A percentile compares a stretch with the other conserved stretches of the same genome.
Conservation (phyloP, 1,139 yeast species). For the Candida gigantensis region DNA sequence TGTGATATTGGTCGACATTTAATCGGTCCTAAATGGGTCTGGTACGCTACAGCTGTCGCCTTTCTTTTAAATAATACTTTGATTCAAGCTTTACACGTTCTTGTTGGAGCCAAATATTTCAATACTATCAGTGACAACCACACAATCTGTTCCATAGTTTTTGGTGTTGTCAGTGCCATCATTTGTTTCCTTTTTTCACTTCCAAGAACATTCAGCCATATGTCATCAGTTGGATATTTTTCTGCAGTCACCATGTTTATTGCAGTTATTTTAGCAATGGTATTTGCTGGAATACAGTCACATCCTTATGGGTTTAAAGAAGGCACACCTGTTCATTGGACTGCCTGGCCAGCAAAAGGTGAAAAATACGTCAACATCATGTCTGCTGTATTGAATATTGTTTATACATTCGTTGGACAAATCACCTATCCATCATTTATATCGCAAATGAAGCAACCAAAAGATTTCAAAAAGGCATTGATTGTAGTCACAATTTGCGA, state of each 20-base stretch:
- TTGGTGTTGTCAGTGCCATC: slow-evolving; percentile 47
- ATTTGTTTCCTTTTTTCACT: slow-evolving; percentile 52
- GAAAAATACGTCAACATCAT: slow-evolving; percentile 55
- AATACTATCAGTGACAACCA: slow-evolving; percentile 53
- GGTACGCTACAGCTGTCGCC: slow-evolving; percentile 59
- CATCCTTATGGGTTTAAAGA: slow-evolving; percentile 46
- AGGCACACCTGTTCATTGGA: slow-evolving; percentile 39
- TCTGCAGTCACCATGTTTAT: slow-evolving; percentile 59
- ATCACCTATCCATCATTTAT: slow-evolving; percentile 64
- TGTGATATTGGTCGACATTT: slow-evolving; percentile 63
- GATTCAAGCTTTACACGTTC: slow-evolving; percentile 59
- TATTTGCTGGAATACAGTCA: slow-evolving; percentile 53
- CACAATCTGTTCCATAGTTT: slow-evolving; percentile 53
- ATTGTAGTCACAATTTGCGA: slow-evolving; percentile 53
- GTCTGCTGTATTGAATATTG: slow-evolving; percentile 59
- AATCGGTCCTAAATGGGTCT: slow-evolving; percentile 53
- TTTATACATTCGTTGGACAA: slow-evolving; percentile 65
- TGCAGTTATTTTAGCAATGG: slow-evolving; percentile 53
- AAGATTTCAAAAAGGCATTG: slow-evolving; percentile 58
- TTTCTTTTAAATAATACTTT: slow-evolving; percentile 56
- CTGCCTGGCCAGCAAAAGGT: slow-evolving; percentile 51
- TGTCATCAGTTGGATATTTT: slow-evolving; percentile 52
- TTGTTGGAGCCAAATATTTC: slow-evolving; percentile 60
- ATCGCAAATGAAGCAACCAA: slow-evolving; percentile 59
- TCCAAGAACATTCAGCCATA: slow-evolving; percentile 56